Conservation (phyloP, 371 early-diverging fungal genomes). For the Saksenaea vasiformis region DNA sequence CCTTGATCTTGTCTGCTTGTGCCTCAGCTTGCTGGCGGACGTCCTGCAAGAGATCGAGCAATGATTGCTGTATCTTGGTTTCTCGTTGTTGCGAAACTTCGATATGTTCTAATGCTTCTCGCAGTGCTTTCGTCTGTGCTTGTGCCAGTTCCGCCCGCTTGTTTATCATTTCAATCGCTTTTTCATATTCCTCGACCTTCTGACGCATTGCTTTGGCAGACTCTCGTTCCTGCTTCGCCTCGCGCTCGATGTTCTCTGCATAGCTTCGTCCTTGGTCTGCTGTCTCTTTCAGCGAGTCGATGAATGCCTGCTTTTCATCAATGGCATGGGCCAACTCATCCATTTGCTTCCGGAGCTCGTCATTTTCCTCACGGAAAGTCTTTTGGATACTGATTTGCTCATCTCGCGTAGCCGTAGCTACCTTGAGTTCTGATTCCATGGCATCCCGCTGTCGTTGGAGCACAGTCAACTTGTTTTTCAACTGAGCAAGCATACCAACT, state of each 20-base stretch:
- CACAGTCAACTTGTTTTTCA: neutral
- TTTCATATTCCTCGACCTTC: slow-evolving; percentile 4
- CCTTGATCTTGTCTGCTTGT: neutral
- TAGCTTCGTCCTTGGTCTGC: neutral
- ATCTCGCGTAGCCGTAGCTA: slow-evolving; percentile 3
- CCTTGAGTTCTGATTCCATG: slow-evolving; percentile 4
- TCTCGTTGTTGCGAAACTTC: neutral
- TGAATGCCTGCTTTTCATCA: slow-evolving; percentile 5
- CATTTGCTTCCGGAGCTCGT: slow-evolving; percentile 7
- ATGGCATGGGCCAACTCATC: slow-evolving; percentile 6
- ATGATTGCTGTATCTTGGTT: neutral
- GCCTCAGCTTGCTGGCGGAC: neutral
- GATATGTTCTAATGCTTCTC: neutral
- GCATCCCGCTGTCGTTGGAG: slow-evolving; percentile 8
- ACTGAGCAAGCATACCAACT: slow-evolving; percentile 2
- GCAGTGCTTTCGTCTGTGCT: slow-evolving; percentile 13
- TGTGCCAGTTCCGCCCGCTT: slow-evolving; percentile 2
- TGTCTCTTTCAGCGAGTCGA: slow-evolving; percentile 9
- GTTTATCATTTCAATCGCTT: neutral
- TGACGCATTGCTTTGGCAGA: slow-evolving; percentile 2
- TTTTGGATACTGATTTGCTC: neutral
- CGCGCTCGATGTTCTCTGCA: neutral
- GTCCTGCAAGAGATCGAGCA: neutral
- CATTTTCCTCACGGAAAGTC: slow-evolving; percentile 8
- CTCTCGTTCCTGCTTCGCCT: slow-evolving; percentile 4